Evolutionary conservation across 768 basidiomycete genomes (phyloP).

Genomic region (Saitozyma podzolica): DNA sequence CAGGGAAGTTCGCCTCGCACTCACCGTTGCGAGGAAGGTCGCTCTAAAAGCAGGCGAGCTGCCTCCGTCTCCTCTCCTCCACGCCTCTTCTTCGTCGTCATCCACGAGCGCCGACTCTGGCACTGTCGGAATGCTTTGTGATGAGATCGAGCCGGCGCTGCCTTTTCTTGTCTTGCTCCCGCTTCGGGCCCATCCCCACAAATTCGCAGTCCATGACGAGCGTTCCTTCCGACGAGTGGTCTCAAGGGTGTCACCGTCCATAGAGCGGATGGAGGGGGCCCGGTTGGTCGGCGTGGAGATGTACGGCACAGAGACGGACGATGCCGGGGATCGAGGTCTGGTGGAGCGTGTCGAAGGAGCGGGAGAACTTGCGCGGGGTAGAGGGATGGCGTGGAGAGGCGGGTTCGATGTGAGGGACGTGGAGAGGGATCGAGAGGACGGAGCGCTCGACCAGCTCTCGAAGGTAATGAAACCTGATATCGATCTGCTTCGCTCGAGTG

Average conservation of each 20-base stretch:
- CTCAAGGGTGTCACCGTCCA: neutral
- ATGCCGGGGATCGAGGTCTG: conserved; percentile 20
- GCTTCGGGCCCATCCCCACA: conserved; percentile 43
- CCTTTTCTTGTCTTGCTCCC: conserved; percentile 13
- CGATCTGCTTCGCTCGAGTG: too few relatives aligned
- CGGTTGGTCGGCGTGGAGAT: conserved; percentile 2
- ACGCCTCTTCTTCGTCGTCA: conserved; percentile 32
- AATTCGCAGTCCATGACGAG: conserved; percentile 35
- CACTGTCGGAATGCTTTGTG: neutral
- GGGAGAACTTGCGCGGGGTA: conserved; percentile 14
- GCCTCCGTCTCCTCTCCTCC: conserved; percentile 42
- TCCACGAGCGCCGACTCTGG: conserved; percentile 4
- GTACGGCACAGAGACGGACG: conserved; percentile 8
- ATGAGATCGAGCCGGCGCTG: conserved; percentile 10
- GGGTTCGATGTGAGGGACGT: conserved; percentile 32
- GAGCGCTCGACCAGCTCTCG: too few relatives aligned
- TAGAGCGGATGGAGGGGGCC: conserved; percentile 1
- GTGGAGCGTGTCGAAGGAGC: conserved; percentile 17
- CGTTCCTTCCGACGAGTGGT: conserved; percentile 4
- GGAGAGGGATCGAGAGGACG: too few relatives aligned
- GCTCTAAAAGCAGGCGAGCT: conserved; percentile 44
- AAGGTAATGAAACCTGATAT: too few relatives aligned
- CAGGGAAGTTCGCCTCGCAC: neutral
- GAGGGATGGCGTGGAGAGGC: conserved; percentile 11
- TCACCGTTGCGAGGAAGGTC: conserved; percentile 46